These are phyloP conservation scores for Agrostemma githago DNA, from an alignment of 148 eudicot species.

Conservation along the genomic window DNA sequence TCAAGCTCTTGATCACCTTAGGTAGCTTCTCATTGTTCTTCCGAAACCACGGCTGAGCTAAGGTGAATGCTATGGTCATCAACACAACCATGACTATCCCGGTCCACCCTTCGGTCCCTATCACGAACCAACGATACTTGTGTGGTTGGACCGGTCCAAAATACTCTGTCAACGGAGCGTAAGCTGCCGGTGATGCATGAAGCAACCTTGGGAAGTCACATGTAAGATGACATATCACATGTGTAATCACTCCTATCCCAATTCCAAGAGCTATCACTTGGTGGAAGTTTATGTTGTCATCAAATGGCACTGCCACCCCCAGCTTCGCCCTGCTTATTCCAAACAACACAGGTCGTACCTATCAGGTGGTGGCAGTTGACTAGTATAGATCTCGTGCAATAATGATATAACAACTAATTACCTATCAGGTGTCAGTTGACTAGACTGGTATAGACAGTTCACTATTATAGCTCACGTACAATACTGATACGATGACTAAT, in stretches of 20 bases:
- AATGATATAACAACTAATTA: too few relatives aligned
- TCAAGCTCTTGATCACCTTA: conserved; percentile 34
- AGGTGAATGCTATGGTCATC: conserved; percentile 42
- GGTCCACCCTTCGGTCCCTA: conserved; percentile 47
- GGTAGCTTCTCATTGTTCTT: conserved; percentile 41
- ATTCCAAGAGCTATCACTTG: conserved; percentile 47
- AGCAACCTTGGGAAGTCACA: conserved; percentile 54
- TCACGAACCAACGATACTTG: conserved; percentile 50
- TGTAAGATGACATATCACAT: conserved; percentile 35
- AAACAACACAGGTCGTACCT: too few relatives aligned
- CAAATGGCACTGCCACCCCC: conserved; percentile 42
- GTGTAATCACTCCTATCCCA: conserved; percentile 39
- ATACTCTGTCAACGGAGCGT: conserved; percentile 32
- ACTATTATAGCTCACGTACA: too few relatives aligned
- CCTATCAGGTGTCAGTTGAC: too few relatives aligned
- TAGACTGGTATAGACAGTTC: too few relatives aligned
- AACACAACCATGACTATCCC: conserved; percentile 45
- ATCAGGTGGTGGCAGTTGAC: too few relatives aligned
- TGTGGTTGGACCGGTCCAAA: conserved; percentile 35
- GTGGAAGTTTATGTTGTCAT: conserved; percentile 52
- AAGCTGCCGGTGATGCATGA: conserved; percentile 34
- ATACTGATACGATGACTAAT: too few relatives aligned
- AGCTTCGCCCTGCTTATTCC: conserved; percentile 31
- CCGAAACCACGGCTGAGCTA: conserved; percentile 54
- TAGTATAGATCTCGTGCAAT: too few relatives aligned